These are phyloP conservation scores for Oropetium thomaeum DNA, from an alignment of 176 grass and related monocot species.

Conservation along the genomic window DNA sequence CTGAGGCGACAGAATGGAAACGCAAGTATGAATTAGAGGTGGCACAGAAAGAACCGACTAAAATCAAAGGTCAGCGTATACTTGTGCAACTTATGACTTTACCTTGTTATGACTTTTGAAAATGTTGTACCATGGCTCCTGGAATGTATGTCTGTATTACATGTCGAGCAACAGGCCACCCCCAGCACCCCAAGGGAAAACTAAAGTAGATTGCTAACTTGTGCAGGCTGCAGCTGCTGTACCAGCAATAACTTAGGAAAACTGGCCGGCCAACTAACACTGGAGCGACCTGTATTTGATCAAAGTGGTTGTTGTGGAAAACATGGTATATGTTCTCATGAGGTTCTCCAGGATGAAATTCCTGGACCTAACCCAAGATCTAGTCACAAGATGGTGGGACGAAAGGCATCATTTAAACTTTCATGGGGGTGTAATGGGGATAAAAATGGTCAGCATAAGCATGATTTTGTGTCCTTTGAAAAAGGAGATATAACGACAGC, in stretches of 20 bases:
- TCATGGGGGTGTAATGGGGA: constrained; percentile 98
- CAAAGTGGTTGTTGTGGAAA: constrained; percentile 86
- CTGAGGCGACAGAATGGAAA: constrained; percentile 85
- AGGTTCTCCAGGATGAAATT: constrained; percentile 78
- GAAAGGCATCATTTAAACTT: constrained; percentile 84
- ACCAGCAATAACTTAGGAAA: constrained; percentile 28
- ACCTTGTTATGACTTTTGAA: too few relatives aligned
- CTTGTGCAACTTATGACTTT: neutral
- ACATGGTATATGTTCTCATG: constrained; percentile 95
- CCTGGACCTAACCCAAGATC: constrained; percentile 56
- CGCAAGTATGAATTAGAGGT: constrained; percentile 90
- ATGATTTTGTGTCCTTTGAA: constrained; percentile 99
- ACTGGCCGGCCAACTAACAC: constrained; percentile 35
- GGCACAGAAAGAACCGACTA: constrained; percentile 49
- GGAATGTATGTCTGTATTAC: too few relatives aligned
- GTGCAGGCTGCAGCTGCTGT: constrained; percentile 42
- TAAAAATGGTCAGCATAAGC: constrained; percentile 93
- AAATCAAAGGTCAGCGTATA: constrained; percentile 59
- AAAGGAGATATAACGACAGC: constrained; percentile 98
- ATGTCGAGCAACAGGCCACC: too few relatives aligned
- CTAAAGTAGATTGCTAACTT: constrained; percentile 35
- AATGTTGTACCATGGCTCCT: too few relatives aligned
- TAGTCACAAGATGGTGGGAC: constrained; percentile 59
- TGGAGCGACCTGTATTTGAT: constrained; percentile 45
- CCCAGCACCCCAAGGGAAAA: neutral